A percentile compares a stretch with the other conserved stretches of the same genome.
phyloP scores from a whole-genome alignment of 352 stramenopile species.

The Pythium scleroteichum region DNA sequence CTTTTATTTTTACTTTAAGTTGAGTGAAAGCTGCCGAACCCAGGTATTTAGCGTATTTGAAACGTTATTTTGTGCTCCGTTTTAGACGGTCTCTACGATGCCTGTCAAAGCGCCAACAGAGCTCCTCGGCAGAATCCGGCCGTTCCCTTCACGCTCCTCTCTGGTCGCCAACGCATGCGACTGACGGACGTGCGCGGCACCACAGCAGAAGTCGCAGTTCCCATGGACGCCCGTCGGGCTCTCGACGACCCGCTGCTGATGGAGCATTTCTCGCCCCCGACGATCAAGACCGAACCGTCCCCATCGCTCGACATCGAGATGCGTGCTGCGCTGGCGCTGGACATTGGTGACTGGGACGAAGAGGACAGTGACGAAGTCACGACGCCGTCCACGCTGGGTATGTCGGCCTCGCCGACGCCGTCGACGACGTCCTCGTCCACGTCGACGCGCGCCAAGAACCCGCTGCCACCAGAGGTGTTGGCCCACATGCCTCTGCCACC shows the following conservation, averaged over 20 bases:
- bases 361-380: conserved; percentile 4
- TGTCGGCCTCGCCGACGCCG: conserved; percentile 4
- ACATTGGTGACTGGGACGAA: conserved; percentile 20
- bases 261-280: not conserved
- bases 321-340: conserved; percentile 23
- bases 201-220: not conserved
- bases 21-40: not conserved
- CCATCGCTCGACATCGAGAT: conserved; percentile 20
- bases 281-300: conserved; percentile 14
- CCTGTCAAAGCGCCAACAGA: not conserved
- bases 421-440: not conserved
- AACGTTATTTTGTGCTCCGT: not conserved
- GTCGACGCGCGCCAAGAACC: conserved; percentile 5
- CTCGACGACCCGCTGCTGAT: not conserved
- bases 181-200: not conserved
- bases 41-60: conserved; percentile 1
- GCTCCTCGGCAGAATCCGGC: not conserved
- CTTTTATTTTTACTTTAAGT: not conserved
- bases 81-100: not conserved
- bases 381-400: not conserved
- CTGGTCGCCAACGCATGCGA: not conserved
- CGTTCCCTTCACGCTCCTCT: conserved; percentile 1
- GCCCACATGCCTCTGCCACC: conserved; percentile 29
- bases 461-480: conserved; percentile 22
- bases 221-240: conserved; percentile 12